Evolutionary conservation across 352 stramenopile species (phyloP), one percentile per base, ranked within the genome.

Genomic region (Phytophthora sansomeana): DNA sequence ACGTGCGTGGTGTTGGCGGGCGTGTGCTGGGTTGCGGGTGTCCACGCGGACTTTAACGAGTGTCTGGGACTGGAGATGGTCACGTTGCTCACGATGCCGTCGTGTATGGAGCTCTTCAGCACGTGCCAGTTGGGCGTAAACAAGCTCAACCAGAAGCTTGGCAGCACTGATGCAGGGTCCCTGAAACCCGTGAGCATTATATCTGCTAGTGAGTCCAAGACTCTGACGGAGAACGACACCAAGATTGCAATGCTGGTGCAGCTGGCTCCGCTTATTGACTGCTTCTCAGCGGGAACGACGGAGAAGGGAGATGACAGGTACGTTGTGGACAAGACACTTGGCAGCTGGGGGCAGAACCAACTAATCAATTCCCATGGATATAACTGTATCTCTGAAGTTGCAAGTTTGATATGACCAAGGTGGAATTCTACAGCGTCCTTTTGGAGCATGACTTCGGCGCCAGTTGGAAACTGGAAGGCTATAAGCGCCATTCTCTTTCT

Each of bases 341-440:
- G 21, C 1, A 6, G 16, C 47, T 13, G 19, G 16, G 21, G 10
- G 17, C n/a, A 21, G 3, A 28, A 46, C 5, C 1, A 64, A 30
- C 19, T 55, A 61, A 49, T 8, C 8, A 36, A 38, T 4, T 53
- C 7, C 13, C 17, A 6, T 11, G 19, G 16, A 7, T 49, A 17
- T 56, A 35, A 39, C 17, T 14, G 3, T 39, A 39, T n/a, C 7
- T 30, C 21, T 58, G 14, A 29, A 89, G 80, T 6, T 92, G 83
- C 57, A 75, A 69, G 4, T 90, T 90, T 42, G 67, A 89, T 39
- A 91, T 92, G 80, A 48, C 60, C 11, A 75, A 79, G 47, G 63
- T 89, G 28, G 74, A 89, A 50, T 73, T 91, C 63, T 92, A 89
- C 58, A 90, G 81, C 48, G 73, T 92, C 39, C 76, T 89, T 1